Percentiles rank a stretch among this genome's conserved stretches.
Evolutionary conservation across 129 eudicot genomes (phyloP).

Genomic region (carrot (Daucus carota)): DNA sequence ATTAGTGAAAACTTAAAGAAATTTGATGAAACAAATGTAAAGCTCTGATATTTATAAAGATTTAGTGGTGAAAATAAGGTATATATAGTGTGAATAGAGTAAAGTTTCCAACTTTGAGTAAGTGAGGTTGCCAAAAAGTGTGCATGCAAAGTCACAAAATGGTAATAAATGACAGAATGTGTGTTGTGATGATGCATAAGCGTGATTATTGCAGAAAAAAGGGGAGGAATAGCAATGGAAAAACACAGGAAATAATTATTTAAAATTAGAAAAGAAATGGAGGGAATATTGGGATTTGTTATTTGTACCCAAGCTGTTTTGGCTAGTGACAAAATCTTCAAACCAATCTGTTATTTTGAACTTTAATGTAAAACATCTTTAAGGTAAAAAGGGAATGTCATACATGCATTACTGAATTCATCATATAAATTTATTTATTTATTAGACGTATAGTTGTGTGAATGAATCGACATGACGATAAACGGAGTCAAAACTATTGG

Average conservation of each 20-base stretch:
- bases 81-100: neutral
- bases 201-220: conserved; percentile 7
- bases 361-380: no score
- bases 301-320: neutral
- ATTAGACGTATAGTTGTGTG: no score
- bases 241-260: neutral
- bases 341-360: neutral
- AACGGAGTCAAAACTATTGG: no score
- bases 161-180: neutral
- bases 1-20: neutral
- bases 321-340: neutral
- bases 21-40: neutral
- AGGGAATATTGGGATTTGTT: conserved; percentile 3
- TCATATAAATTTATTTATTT: no score
- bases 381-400: no score
- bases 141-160: neutral
- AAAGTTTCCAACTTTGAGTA: neutral
- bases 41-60: neutral
- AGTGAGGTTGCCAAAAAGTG: conserved; percentile 4
- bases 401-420: no score
- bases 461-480: no score
- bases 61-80: neutral
- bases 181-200: neutral
- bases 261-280: neutral
- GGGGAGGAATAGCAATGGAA: neutral